Percentiles rank a stretch among this genome's conserved stretches.
phyloP scores from a whole-genome alignment of 2,329 filamentous ascomycete species.

The Dothistroma septosporum region DNA sequence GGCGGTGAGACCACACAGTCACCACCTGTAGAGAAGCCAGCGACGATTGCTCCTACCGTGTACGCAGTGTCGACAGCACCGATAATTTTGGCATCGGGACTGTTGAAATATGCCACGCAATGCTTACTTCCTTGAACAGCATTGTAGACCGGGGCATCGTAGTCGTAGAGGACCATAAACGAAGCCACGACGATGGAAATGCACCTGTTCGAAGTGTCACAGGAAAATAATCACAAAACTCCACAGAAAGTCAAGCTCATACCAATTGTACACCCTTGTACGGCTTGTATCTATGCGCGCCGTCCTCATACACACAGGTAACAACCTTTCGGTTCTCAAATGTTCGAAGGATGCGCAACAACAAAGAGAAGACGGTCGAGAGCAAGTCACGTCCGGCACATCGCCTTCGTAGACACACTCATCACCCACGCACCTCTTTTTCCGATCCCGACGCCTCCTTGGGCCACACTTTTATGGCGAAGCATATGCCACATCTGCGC shows the following conservation, averaged over 20 bases:
- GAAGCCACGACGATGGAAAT: slow-evolving; percentile 66
- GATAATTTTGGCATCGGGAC: slow-evolving; percentile 44
- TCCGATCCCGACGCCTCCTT: background rate
- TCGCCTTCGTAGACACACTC: background rate
- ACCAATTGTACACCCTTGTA: slow-evolving; percentile 9
- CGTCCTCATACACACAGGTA: too few relatives aligned
- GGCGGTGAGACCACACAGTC: slow-evolving; percentile 59
- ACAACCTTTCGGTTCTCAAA: too few relatives aligned
- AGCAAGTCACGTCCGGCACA: background rate
- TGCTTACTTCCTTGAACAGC: slow-evolving; percentile 64
- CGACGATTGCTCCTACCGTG: slow-evolving; percentile 65
- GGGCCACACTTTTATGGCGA: slow-evolving; percentile 5
- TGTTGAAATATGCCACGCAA: slow-evolving; percentile 62
- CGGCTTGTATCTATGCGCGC: background rate
- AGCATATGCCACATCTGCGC: slow-evolving; percentile 1
- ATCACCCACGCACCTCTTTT: background rate
- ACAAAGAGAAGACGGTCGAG: background rate
- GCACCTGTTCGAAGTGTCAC: slow-evolving; percentile 50
- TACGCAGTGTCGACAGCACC: slow-evolving; percentile 63
- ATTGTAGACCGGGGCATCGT: slow-evolving; percentile 71
- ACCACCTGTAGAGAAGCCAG: slow-evolving; percentile 67
- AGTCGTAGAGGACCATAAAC: slow-evolving; percentile 72
- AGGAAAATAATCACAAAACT: background rate
- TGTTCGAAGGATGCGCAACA: too few relatives aligned
- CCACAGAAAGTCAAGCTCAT: background rate